These are phyloP conservation scores for Corymbia maculata DNA, from an alignment of 345 rosid genomes.

Conservation along the genomic window DNA sequence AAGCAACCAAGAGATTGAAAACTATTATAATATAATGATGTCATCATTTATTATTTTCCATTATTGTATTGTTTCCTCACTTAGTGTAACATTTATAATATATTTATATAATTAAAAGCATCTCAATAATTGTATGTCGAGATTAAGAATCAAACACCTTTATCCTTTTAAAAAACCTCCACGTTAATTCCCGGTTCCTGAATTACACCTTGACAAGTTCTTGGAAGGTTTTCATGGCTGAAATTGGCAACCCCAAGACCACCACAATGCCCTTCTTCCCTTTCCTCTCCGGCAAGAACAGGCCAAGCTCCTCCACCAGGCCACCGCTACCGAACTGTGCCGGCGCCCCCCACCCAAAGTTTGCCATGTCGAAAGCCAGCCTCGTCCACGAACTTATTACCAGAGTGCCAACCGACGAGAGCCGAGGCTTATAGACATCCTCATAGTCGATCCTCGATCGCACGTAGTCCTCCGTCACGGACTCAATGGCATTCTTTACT, in stretches of 20 bases:
- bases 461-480: conserved; percentile 1
- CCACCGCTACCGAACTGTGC: neutral
- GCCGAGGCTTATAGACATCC: neutral
- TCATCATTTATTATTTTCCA: neutral
- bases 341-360: neutral
- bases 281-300: neutral
- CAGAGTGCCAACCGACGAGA: neutral
- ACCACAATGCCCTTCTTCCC: neutral
- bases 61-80: neutral
- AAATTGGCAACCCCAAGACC: neutral
- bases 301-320: neutral
- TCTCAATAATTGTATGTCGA: neutral
- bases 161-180: neutral
- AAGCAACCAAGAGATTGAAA: neutral
- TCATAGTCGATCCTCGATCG: conserved; percentile 6
- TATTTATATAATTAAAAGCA: neutral
- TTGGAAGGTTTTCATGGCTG: neutral
- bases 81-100: too few relatives aligned
- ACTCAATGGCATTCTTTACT: conserved; percentile 6
- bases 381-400: conserved; percentile 1
- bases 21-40: neutral
- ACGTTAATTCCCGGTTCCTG: neutral
- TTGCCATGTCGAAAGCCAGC: neutral
- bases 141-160: neutral
- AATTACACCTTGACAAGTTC: neutral